These are phyloP conservation scores for Aspergillus uvarum DNA, from an alignment of 2,329 filamentous ascomycete genomes.

Conservation along the genomic window DNA sequence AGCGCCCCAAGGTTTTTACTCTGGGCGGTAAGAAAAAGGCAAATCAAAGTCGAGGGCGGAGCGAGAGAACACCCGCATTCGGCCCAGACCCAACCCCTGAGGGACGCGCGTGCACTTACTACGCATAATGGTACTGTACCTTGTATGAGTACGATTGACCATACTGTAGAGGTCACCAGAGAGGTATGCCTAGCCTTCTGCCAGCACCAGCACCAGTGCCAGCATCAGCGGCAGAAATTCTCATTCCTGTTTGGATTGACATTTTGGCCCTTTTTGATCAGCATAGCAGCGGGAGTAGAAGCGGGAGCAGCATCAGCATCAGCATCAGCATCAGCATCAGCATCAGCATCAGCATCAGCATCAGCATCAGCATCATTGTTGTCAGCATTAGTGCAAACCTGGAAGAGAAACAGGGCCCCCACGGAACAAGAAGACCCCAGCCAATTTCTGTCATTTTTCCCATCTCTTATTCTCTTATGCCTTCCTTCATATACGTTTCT, in stretches of 20 bases:
- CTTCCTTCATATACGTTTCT: not conserved
- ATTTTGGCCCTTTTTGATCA: not conserved
- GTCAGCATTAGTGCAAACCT: not conserved
- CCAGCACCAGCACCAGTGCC: too few species aligned
- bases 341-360: not conserved
- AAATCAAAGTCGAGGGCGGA: constrained; percentile 14
- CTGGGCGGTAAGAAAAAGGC: constrained; percentile 6
- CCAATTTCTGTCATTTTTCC: not conserved
- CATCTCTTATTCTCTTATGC: not conserved
- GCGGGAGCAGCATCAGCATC: not conserved
- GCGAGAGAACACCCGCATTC: constrained; percentile 14
- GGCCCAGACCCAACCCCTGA: constrained; percentile 22
- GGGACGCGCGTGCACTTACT: constrained; percentile 23
- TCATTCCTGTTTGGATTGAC: not conserved
- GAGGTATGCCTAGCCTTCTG: too few species aligned
- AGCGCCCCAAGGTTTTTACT: constrained; percentile 9
- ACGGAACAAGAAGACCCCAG: not conserved
- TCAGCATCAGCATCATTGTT: not conserved
- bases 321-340: too few species aligned
- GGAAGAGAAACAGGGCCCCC: not conserved
- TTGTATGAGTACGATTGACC: too few species aligned
- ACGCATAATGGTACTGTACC: not conserved
- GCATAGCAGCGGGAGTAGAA: not conserved
- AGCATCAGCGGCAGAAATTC: too few species aligned
- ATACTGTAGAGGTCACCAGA: too few species aligned